phyloP scores from a whole-genome alignment of 768 basidiomycete species.

The Chalciporus chontae region DNA sequence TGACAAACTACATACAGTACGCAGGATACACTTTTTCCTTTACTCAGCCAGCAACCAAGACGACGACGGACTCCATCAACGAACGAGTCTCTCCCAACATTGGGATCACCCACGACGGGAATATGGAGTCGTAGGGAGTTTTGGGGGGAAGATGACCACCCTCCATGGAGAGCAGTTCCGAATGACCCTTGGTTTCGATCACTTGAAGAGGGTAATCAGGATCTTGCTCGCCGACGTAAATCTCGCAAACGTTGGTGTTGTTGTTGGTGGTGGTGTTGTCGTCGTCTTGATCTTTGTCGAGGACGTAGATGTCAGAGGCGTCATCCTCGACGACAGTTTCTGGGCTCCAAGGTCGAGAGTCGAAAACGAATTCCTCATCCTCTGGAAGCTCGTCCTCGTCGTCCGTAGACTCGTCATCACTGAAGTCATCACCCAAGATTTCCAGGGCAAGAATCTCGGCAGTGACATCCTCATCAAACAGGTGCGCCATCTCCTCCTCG shows the following conservation, averaged over 20 bases:
- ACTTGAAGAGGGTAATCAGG: neutral
- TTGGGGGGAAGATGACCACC: no score
- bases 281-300: no score
- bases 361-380: constrained; percentile 1
- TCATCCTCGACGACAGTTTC: constrained; percentile 13
- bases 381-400: neutral
- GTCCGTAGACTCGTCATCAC: neutral
- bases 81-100: no score
- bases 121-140: no score
- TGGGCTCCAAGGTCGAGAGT: neutral
- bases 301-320: neutral
- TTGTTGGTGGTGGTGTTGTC: no score
- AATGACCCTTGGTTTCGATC: no score
- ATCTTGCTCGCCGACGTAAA: constrained; percentile 8
- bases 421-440: constrained; percentile 12
- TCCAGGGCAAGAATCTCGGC: constrained; percentile 28
- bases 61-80: no score
- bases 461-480: constrained; percentile 32
- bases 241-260: neutral
- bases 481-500: constrained; percentile 25
- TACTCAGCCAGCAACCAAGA: no score
- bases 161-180: no score
- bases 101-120: no score
- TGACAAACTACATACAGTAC: no score
- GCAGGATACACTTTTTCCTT: no score